Evolutionary conservation across 192 early-diverging fungal species (phyloP).

Genomic region (Coemansia biformis): DNA sequence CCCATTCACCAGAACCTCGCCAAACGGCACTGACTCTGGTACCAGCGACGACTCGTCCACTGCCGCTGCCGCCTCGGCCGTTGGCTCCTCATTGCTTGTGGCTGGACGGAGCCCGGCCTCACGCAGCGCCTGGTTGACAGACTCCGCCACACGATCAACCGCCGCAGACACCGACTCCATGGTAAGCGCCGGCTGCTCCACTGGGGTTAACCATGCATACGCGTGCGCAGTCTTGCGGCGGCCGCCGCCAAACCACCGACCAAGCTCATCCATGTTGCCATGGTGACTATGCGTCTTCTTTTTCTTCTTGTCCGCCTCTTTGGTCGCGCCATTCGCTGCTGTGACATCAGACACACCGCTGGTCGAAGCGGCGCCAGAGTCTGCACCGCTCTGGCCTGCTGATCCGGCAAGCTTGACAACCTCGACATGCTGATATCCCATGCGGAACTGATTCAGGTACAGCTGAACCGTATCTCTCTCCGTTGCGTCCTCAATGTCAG

Average conservation of each 20-base stretch:
- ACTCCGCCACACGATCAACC: constrained; percentile 42
- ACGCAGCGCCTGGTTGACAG: background rate
- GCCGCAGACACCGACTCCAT: background rate
- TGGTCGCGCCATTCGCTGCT: too few species aligned
- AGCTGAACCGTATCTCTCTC: constrained; percentile 7
- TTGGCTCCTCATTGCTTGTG: background rate
- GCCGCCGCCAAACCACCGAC: constrained; percentile 68
- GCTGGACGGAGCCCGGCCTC: background rate
- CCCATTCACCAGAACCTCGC: constrained; percentile 75
- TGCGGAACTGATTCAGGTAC: constrained; percentile 32
- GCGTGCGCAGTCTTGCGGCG: constrained; percentile 78
- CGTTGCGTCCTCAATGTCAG: background rate
- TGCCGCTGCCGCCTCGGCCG: background rate
- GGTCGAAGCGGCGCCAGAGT: too few species aligned
- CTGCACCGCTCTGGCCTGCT: too few species aligned
- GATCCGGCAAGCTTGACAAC: background rate
- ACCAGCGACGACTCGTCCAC: background rate
- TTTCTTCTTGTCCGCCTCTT: constrained; percentile 8
- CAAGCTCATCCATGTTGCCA: constrained; percentile 58
- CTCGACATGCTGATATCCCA: constrained; percentile 18
- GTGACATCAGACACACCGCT: too few species aligned
- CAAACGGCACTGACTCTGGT: constrained; percentile 20
- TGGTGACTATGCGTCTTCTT: constrained; percentile 29
- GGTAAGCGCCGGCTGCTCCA: constrained; percentile 1
- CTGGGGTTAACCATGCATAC: constrained; percentile 63